Evolutionary conservation across 768 basidiomycete genomes (phyloP).

Genomic region (Lactarius psammicola): DNA sequence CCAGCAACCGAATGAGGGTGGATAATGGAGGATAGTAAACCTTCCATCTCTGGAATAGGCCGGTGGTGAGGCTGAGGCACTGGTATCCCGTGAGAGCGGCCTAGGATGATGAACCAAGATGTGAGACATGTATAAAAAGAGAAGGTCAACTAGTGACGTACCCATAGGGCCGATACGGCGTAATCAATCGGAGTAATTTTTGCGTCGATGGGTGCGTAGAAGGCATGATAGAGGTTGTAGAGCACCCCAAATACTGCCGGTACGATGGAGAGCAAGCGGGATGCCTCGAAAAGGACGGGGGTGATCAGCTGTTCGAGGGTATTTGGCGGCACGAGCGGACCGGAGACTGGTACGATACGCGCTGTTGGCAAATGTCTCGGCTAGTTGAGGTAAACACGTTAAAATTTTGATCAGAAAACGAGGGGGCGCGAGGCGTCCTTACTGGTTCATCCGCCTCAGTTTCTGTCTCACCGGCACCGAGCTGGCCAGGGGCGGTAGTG

Average conservation of each 20-base stretch:
- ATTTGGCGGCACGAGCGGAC: slow-evolving; percentile 49
- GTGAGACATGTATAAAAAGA: background rate
- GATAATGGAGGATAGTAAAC: slow-evolving; percentile 86
- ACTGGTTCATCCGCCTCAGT: slow-evolving; percentile 78
- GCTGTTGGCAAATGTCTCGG: slow-evolving; percentile 67
- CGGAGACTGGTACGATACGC: slow-evolving; percentile 53
- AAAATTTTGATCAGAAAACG: slow-evolving; percentile 10
- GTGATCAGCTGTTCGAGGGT: slow-evolving; percentile 48
- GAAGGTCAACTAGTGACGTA: slow-evolving; percentile 35
- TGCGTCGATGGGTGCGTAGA: slow-evolving; percentile 43
- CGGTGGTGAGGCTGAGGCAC: slow-evolving; percentile 83
- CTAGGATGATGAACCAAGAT: slow-evolving; percentile 39
- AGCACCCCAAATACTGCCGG: slow-evolving; percentile 68
- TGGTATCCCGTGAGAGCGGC: slow-evolving; percentile 85
- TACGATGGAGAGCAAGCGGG: slow-evolving; percentile 67
- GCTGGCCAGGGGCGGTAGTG: slow-evolving; percentile 58
- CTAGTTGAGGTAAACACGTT: slow-evolving; percentile 31
- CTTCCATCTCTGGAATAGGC: slow-evolving; percentile 86
- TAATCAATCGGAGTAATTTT: slow-evolving; percentile 55
- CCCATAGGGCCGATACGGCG: slow-evolving; percentile 70
- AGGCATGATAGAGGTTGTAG: slow-evolving; percentile 57
- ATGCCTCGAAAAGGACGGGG: slow-evolving; percentile 65
- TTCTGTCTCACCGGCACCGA: slow-evolving; percentile 74
- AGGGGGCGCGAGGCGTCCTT: slow-evolving; percentile 33
- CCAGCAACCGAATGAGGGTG: slow-evolving; percentile 87